phyloP scores from a whole-genome alignment of 73 alveolate species.

The Paramecium tetraurelia region DNA sequence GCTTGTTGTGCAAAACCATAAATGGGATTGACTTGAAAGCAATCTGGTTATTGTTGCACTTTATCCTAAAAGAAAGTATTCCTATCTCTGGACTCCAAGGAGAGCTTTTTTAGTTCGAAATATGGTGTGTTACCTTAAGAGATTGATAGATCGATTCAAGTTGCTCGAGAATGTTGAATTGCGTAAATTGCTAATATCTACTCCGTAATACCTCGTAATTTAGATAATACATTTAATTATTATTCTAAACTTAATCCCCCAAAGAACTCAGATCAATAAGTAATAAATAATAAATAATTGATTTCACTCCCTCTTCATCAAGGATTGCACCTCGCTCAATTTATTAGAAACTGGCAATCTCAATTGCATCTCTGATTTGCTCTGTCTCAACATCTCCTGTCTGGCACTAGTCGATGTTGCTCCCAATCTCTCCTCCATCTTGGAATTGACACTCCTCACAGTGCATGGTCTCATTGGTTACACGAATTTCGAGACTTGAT shows the following conservation, averaged over 20 bases:
- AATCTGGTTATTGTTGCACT: conserved; percentile 12
- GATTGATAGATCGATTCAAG: background rate
- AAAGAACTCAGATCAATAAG: background rate
- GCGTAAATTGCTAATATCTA: background rate
- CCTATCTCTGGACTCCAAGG: background rate
- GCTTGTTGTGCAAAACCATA: background rate
- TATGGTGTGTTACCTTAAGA: background rate
- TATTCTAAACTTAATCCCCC: background rate
- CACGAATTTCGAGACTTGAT: background rate
- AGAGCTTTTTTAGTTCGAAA: background rate
- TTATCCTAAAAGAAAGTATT: background rate
- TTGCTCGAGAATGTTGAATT: background rate
- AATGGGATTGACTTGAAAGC: background rate
- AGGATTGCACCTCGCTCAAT: background rate
- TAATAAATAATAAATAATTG: background rate
- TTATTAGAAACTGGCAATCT: conserved; percentile 1
- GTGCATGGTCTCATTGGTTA: background rate
- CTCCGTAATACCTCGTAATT: background rate
- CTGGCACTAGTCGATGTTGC: background rate
- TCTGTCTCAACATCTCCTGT: background rate
- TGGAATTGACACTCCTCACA: background rate
- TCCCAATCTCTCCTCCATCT: background rate
- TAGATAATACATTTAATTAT: conserved; percentile 11
- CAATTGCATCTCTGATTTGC: background rate
- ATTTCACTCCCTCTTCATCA: background rate